Base-by-base conservation (phyloP, 148 eudicot species). In the Heliosperma pusillum region DNA sequence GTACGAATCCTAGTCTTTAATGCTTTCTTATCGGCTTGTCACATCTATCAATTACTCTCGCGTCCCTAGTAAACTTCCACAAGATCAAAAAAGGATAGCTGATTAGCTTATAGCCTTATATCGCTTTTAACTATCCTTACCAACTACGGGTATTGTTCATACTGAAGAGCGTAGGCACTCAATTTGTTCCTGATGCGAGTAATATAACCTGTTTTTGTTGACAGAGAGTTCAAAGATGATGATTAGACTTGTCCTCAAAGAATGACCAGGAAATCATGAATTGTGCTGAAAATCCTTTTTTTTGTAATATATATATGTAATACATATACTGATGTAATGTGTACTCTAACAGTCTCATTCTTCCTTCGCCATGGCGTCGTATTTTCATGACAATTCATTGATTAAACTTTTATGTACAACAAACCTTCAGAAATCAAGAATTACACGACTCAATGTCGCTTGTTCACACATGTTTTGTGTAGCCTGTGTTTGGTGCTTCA, bases 171-270 rank as follows among this genome's bases (percentile, higher is more conserved):
- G 6, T 56, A 24, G 17, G 55, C 3, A 2, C 55, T 11, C 3
- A 50, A 7, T 69, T 11, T 50, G 20, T 11, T 59, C 0, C n/a
- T 55, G 15, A 24, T 66, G 22, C n/a, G 50, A 77, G 12, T 68
- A 45, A 16, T 75, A 20, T 11, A 44, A 11, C 22, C 72, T 57
- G 33, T 65, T 76, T 78, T 64, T 22, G 56, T 62, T 30, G 74
- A 79, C 93, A 93, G 98, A 85, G 98, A 93, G 85, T 93, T 93
- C 87, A 93, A 93, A 78, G 98, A 93, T 26, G 98, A 93, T 66
- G 98, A 93, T 76, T 93, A 74, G 81, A 77, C 36, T 3, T 11
- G 5, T 24, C 25, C 17, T 47, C 16, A 36, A 67, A 42, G 20
- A 20, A 10, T 22, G 53, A 22, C 10, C 3, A 17, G 13, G 8